phyloP scores from a whole-genome alignment of 129 eudicot genomes.

The Flaveria bidentis region DNA sequence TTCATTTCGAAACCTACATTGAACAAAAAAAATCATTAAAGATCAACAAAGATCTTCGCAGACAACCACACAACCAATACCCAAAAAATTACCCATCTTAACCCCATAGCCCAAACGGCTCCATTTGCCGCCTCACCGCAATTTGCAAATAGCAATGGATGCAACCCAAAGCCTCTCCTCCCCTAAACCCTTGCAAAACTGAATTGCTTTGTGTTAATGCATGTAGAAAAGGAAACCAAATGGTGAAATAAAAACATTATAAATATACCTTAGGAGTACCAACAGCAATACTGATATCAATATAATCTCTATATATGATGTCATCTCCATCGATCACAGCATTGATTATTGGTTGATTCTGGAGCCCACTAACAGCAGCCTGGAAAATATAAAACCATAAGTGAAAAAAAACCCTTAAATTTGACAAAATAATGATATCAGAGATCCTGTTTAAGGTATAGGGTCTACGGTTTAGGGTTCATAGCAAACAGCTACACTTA shows the following conservation, averaged over 20 bases:
- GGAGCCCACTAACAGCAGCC: slow-evolving; percentile 12
- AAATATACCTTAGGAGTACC: slow-evolving; percentile 7
- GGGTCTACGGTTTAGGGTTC: not conserved
- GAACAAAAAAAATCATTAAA: not conserved
- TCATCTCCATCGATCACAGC: slow-evolving; percentile 7
- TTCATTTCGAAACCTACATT: no score
- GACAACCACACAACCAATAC: not conserved
- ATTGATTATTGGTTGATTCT: not conserved
- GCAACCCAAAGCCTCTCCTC: not conserved
- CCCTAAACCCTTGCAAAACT: not conserved
- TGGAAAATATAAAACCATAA: not conserved
- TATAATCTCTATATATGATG: not conserved
- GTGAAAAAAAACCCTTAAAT: not conserved
- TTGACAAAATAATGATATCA: not conserved
- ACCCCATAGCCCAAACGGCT: not conserved
- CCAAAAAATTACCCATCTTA: not conserved
- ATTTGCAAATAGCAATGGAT: not conserved
- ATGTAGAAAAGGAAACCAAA: not conserved
- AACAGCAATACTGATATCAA: slow-evolving; percentile 2
- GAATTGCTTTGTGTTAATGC: not conserved
- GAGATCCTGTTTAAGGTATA: not conserved
- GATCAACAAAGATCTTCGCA: not conserved
- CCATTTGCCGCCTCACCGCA: not conserved
- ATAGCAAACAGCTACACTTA: slow-evolving; percentile 25
- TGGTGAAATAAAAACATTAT: not conserved